A percentile compares a stretch with the other conserved stretches of the same genome.
phyloP scores from a whole-genome alignment of 2,329 filamentous ascomycete genomes.

The Neonectria hederae region DNA sequence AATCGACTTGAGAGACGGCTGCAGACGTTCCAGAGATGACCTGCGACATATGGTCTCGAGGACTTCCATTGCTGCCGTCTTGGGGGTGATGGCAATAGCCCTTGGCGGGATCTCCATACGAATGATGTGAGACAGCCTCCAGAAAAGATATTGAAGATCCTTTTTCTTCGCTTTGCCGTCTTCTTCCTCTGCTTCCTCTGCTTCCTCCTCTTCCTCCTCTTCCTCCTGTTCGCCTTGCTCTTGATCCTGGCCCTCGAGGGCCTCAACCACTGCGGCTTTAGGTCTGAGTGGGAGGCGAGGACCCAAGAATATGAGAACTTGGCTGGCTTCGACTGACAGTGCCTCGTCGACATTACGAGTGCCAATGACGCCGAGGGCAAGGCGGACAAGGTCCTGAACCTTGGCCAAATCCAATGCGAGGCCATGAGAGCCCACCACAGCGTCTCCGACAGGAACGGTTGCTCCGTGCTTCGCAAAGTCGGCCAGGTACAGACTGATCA shows the following conservation, averaged over 20 bases:
- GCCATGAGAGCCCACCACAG: constrained; percentile 75
- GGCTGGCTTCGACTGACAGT: constrained; percentile 80
- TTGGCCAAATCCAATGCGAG: constrained; percentile 72
- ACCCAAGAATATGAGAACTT: constrained; percentile 85
- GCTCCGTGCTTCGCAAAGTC: constrained; percentile 75
- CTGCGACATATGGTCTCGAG: constrained; percentile 74
- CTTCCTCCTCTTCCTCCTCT: constrained; percentile 56
- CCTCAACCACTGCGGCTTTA: constrained; percentile 53
- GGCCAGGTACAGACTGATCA: constrained; percentile 80
- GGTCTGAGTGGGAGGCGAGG: constrained; percentile 57
- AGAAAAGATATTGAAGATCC: constrained; percentile 77
- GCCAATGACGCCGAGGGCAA: constrained; percentile 64
- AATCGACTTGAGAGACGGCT: constrained; percentile 69
- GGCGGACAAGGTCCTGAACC: constrained; percentile 67
- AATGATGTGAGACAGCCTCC: constrained; percentile 80
- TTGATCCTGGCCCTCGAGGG: constrained; percentile 48
- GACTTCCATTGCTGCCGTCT: constrained; percentile 78
- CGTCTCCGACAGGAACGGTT: constrained; percentile 60
- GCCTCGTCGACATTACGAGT: constrained; percentile 73
- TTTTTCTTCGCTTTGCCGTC: constrained; percentile 51
- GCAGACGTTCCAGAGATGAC: constrained; percentile 65
- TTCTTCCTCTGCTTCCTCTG: constrained; percentile 54
- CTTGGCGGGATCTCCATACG: constrained; percentile 76
- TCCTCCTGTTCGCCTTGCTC: constrained; percentile 50
- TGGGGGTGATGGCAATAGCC: constrained; percentile 73